Base-by-base conservation (phyloP, 306 rosid species). In the Cucurbita pepo region DNA sequence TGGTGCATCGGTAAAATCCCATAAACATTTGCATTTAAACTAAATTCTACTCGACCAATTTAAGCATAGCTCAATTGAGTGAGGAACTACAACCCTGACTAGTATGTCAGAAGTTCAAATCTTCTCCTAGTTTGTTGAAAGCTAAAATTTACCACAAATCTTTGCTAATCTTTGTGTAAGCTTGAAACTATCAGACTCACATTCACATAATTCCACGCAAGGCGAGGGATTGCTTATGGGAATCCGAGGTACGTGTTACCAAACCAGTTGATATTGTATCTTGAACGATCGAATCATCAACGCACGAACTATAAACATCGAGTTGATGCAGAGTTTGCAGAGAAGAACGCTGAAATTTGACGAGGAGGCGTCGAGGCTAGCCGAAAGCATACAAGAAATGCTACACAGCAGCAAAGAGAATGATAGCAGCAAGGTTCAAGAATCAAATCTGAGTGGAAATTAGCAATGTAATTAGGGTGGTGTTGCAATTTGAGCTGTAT, bases 171-270 rank as follows among this genome's bases (percentile, higher is more conserved):
- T 74, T 76, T 14, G 34, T 50, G 67, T 47, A 72, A 65, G 44
- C 53, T 53, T 70, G 59, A 47, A 72, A 78, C 57, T 79, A 86
- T 77, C 99, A 94, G 97, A 94, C 97, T 40, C 99, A 94, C 79
- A 79, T 94, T 61, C 99, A 94, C 83, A 85, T 94, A 77, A 91
- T 94, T 77, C 99, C 99, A 50, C 99, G 97, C 72, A 85, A 86
- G 75, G 89, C 85, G 19, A 81, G 10, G 10, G 99, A 94, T 74
- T 87, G 92, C 79, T 81, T 91, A 59, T 94, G 99, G 99, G 79
- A 87, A 18, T 94, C 99, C 16, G 97, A 94, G 99, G 99, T 94
- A 87, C 61, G 73, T 22, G 44, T 54, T 10, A 34, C 43, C 54
- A 30, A 21, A 55, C 61, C 58, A 36, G 6, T 59, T 13, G 70